Percentiles rank a stretch among this genome's conserved stretches.
phyloP scores from a whole-genome alignment of 225 moss, liverwort and hornwort species.

The Sphagnum contortum region DNA sequence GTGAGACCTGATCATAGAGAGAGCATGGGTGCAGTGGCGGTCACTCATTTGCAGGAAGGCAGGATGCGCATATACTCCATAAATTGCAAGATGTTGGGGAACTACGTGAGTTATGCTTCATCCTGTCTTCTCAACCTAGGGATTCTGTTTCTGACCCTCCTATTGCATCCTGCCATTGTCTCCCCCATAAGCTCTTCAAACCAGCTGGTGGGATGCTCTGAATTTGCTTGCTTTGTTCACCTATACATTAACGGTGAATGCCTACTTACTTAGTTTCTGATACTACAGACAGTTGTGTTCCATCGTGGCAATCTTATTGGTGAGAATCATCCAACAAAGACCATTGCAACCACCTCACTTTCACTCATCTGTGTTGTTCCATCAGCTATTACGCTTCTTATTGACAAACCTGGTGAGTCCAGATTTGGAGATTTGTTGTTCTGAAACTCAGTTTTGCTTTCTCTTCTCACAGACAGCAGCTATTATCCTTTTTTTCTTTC shows the following conservation, averaged over 20 bases:
- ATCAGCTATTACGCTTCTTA: conserved; percentile 60
- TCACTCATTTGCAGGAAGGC: conserved; percentile 58
- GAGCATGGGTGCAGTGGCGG: conserved; percentile 34
- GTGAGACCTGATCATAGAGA: conserved; percentile 17
- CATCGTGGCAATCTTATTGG: conserved; percentile 81
- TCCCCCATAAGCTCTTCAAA: too few relatives aligned
- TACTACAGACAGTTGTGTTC: conserved; percentile 50
- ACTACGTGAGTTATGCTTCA: conserved; percentile 34
- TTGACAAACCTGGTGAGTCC: conserved; percentile 65
- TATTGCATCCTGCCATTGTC: too few relatives aligned
- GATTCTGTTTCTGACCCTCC: not conserved
- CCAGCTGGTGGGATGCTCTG: too few relatives aligned
- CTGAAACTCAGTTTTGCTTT: too few relatives aligned
- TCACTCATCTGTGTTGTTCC: conserved; percentile 65
- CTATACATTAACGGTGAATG: too few relatives aligned
- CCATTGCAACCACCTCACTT: conserved; percentile 58
- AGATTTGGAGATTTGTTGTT: too few relatives aligned
- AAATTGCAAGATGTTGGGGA: conserved; percentile 63
- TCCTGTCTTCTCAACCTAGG: not conserved
- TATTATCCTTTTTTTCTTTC: too few relatives aligned
- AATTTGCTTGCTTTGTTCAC: too few relatives aligned
- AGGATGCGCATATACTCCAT: conserved; percentile 56
- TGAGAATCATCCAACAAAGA: conserved; percentile 69
- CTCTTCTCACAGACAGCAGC: too few relatives aligned
- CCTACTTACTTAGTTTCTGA: conserved; percentile 7